Conservation (phyloP, 306 rosid species). For the Vicia faba region DNA sequence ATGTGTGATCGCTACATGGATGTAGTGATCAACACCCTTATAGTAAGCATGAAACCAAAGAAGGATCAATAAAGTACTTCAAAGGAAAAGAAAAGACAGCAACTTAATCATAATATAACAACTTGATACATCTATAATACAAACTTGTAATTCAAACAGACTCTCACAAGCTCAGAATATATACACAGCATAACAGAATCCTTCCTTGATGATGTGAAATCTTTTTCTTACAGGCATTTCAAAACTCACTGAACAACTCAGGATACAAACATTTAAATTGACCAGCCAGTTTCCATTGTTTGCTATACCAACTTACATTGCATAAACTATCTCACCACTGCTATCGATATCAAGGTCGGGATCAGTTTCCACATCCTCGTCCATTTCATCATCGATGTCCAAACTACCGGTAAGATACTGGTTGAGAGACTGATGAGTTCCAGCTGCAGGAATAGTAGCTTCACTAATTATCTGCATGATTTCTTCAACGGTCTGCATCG, state of each 20-base stretch:
- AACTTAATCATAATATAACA: constrained; percentile 30
- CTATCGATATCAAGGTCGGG: constrained; percentile 86
- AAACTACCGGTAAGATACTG: constrained; percentile 76
- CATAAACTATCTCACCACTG: constrained; percentile 92
- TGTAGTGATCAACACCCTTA: too few species aligned
- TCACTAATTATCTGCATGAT: constrained; percentile 87
- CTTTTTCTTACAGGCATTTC: constrained; percentile 38
- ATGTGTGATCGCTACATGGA: too few species aligned
- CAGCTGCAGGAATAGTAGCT: constrained; percentile 86
- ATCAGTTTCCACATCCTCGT: constrained; percentile 76
- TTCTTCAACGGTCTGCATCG: constrained; percentile 79
- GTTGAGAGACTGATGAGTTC: constrained; percentile 66
- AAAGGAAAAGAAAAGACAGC: constrained; percentile 3
- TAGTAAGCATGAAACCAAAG: neutral
- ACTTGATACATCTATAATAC: constrained; percentile 27
- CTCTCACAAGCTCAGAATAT: constrained; percentile 33
- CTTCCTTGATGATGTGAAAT: constrained; percentile 26
- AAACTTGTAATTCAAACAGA: constrained; percentile 30
- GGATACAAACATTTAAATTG: neutral
- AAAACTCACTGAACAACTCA: constrained; percentile 18
- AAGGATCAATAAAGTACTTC: constrained; percentile 2
- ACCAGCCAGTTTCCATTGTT: neutral
- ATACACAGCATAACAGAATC: constrained; percentile 38
- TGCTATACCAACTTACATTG: constrained; percentile 52
- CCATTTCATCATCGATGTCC: constrained; percentile 65